Evolutionary conservation across 108 stramenopile genomes (phyloP).

Genomic region (Conticribra guillardii): DNA sequence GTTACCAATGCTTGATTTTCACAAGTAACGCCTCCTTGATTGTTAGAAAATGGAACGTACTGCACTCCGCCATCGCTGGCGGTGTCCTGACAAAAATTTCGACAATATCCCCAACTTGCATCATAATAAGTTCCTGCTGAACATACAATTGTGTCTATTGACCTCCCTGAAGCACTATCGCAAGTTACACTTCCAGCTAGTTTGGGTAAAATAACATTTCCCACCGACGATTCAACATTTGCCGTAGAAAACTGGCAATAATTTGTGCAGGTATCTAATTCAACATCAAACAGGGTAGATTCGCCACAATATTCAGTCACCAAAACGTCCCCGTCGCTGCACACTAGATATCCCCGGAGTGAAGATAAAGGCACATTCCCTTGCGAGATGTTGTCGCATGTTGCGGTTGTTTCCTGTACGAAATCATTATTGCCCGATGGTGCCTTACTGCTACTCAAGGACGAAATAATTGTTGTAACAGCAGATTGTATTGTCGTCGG

Average conservation of each 20-base stretch:
- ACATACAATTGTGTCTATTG: constrained; percentile 16
- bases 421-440: not conserved
- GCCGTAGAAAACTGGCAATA: constrained; percentile 6
- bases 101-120: constrained; percentile 5
- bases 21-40: constrained; percentile 12
- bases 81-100: constrained; percentile 10
- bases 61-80: not conserved
- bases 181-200: constrained; percentile 17
- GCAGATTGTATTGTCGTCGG: too few species aligned
- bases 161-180: constrained; percentile 1
- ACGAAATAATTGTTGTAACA: too few species aligned
- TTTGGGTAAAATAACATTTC: not conserved
- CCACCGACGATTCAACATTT: not conserved
- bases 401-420: not conserved
- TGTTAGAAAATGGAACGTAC: constrained; percentile 15
- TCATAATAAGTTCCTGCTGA: constrained; percentile 17
- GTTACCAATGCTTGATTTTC: not conserved
- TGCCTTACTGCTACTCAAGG: not conserved
- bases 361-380: constrained; percentile 10
- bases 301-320: constrained; percentile 22
- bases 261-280: constrained; percentile 8
- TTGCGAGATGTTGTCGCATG: constrained; percentile 5
- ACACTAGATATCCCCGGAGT: constrained; percentile 12
- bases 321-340: constrained; percentile 9
- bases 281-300: constrained; percentile 11